Evolutionary conservation across 495 filamentous ascomycete genomes (phyloP).

Genomic region (Cudoniella acicularis): DNA sequence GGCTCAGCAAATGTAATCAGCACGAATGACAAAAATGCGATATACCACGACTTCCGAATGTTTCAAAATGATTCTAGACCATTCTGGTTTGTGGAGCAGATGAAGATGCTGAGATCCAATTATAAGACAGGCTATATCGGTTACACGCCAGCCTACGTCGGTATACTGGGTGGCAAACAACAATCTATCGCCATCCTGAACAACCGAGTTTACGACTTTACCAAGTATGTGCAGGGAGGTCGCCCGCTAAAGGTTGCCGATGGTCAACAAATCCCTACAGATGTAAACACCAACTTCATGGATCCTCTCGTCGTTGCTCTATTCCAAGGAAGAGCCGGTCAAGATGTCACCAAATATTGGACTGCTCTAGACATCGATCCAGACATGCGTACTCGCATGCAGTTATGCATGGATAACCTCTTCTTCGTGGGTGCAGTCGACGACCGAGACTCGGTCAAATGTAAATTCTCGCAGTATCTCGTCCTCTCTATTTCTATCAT

Average conservation of each 20-base stretch:
- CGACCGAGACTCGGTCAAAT: conserved; percentile 81
- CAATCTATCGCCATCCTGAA: conserved; percentile 76
- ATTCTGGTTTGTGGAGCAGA: conserved; percentile 89
- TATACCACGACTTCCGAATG: conserved; percentile 91
- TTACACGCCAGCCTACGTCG: conserved; percentile 75
- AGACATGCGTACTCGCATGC: conserved; percentile 60
- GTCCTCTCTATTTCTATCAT: conserved; percentile 85
- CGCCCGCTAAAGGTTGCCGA: conserved; percentile 53
- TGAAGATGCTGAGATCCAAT: conserved; percentile 66
- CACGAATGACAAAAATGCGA: conserved; percentile 63
- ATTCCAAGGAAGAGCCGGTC: conserved; percentile 70
- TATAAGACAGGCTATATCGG: conserved; percentile 90
- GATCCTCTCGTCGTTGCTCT: conserved; percentile 65
- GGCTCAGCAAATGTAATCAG: conserved; percentile 60
- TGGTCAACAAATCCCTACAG: conserved; percentile 44
- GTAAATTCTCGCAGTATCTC: conserved; percentile 87
- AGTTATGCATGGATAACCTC: conserved; percentile 85
- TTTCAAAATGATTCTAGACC: conserved; percentile 76
- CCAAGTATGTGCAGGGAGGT: conserved; percentile 76
- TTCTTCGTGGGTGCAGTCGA: conserved; percentile 94
- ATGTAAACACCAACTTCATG: conserved; percentile 78
- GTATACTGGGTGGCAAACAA: conserved; percentile 59
- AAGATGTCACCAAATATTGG: conserved; percentile 84
- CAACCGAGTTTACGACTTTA: conserved; percentile 84
- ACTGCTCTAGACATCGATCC: conserved; percentile 56